Evolutionary conservation across 257 asterid species (phyloP).

Genomic region (Fraxinus cuspidata): DNA sequence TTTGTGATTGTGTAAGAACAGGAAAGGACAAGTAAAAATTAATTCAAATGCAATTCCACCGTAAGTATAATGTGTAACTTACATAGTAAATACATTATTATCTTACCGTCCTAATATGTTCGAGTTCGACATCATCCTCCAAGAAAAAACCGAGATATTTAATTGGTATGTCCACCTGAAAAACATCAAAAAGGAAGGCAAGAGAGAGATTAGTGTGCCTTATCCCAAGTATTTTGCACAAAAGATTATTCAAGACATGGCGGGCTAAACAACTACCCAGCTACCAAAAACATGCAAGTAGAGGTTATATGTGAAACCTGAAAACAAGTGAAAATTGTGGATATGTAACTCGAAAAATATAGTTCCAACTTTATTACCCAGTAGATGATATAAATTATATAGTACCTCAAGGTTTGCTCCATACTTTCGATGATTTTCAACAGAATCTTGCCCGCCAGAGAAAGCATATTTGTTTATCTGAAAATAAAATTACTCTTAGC

Average conservation of each 20-base stretch:
- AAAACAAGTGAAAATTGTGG: neutral
- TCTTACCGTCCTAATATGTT: slow-evolving; percentile 57
- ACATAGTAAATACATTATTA: slow-evolving; percentile 6
- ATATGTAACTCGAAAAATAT: neutral
- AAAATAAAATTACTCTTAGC: slow-evolving; percentile 12
- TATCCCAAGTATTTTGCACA: neutral
- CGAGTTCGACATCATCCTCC: slow-evolving; percentile 87
- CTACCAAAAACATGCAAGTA: neutral
- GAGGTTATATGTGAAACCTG: neutral
- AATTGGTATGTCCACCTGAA: slow-evolving; percentile 81
- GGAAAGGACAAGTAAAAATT: neutral
- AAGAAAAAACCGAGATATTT: slow-evolving; percentile 92
- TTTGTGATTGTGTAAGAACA: neutral
- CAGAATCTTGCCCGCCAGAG: slow-evolving; percentile 95
- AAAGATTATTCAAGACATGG: neutral
- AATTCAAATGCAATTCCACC: neutral
- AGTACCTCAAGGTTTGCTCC: slow-evolving; percentile 97
- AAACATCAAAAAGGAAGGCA: neutral
- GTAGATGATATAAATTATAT: neutral
- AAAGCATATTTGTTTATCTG: slow-evolving; percentile 89
- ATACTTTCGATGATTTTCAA: slow-evolving; percentile 77
- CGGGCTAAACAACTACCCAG: neutral
- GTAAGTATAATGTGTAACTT: neutral
- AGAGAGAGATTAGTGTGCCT: slow-evolving; percentile 2
- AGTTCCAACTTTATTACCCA: neutral